A percentile compares a stretch with the other conserved stretches of the same genome.
phyloP scores from a whole-genome alignment of 306 rosid genomes.

The Rosa persica region DNA sequence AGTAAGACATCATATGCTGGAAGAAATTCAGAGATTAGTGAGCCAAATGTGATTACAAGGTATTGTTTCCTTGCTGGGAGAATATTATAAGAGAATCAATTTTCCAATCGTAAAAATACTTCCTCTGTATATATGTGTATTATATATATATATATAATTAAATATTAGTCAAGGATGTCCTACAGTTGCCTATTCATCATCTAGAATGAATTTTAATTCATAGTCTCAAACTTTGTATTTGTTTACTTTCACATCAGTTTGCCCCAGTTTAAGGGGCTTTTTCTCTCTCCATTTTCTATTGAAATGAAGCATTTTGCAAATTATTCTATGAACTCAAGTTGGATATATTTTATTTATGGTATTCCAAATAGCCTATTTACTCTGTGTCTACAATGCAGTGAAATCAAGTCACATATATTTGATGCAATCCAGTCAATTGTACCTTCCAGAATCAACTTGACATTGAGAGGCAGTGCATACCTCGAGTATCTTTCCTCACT shows the following conservation, averaged over 20 bases:
- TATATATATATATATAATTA: too few relatives aligned
- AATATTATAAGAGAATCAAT: not conserved
- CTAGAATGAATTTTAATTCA: not conserved
- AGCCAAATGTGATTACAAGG: slow-evolving; percentile 41
- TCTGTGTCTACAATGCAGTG: slow-evolving; percentile 39
- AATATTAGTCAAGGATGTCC: not conserved
- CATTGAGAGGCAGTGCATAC: slow-evolving; percentile 49
- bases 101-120: not conserved
- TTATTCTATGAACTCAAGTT: not conserved
- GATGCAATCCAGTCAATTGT: slow-evolving; percentile 47
- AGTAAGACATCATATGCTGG: slow-evolving; percentile 14
- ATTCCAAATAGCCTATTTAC: slow-evolving; percentile 3
- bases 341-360: not conserved
- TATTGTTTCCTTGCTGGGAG: slow-evolving; percentile 27
- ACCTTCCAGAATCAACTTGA: slow-evolving; percentile 49
- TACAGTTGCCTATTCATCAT: not conserved
- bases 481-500: slow-evolving; percentile 71
- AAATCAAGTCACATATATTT: slow-evolving; percentile 41
- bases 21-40: slow-evolving; percentile 35
- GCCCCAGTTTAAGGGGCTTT: not conserved
- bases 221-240: not conserved
- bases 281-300: not conserved
- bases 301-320: not conserved
- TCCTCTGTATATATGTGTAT: not conserved
- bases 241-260: not conserved